These are phyloP conservation scores for Penicillium sp. DNA, from an alignment of 2,329 filamentous ascomycete genomes.

Conservation along the genomic window DNA sequence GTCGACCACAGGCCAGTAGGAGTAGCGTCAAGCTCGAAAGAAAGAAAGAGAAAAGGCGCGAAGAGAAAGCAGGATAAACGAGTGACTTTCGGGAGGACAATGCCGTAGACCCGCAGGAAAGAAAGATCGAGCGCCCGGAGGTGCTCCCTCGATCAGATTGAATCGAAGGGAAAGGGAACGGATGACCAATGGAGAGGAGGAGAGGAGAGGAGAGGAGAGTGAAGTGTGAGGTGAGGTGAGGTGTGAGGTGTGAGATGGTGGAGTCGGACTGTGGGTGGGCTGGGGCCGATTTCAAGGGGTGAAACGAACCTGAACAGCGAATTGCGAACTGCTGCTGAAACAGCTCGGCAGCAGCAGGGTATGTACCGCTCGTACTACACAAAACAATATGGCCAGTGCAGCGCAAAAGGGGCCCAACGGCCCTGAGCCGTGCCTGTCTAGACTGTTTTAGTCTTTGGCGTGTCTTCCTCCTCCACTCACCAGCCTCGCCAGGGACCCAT, in stretches of 20 bases:
- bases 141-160: constrained; percentile 18
- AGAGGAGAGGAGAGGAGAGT: constrained; percentile 16
- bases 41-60: constrained; percentile 15
- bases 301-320: constrained; percentile 15
- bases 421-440: constrained; percentile 6
- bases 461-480: constrained; percentile 19
- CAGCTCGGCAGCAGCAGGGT: too few species aligned
- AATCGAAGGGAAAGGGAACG: constrained; percentile 15
- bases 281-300: constrained; percentile 12
- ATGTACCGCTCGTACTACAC: too few species aligned
- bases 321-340: too few species aligned
- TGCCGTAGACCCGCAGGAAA: constrained; percentile 23
- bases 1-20: constrained; percentile 18
- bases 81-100: constrained; percentile 24
- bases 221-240: constrained; percentile 21
- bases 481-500: constrained; percentile 18
- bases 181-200: constrained; percentile 23
- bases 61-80: constrained; percentile 24
- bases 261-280: constrained; percentile 6
- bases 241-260: constrained; percentile 17
- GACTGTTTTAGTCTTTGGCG: constrained; percentile 11
- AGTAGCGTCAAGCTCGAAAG: constrained; percentile 17
- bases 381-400: too few species aligned
- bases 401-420: constrained; percentile 2
- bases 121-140: constrained; percentile 26